Conservation (phyloP, 257 asterid genomes). For the Salvia rosmarinus region DNA sequence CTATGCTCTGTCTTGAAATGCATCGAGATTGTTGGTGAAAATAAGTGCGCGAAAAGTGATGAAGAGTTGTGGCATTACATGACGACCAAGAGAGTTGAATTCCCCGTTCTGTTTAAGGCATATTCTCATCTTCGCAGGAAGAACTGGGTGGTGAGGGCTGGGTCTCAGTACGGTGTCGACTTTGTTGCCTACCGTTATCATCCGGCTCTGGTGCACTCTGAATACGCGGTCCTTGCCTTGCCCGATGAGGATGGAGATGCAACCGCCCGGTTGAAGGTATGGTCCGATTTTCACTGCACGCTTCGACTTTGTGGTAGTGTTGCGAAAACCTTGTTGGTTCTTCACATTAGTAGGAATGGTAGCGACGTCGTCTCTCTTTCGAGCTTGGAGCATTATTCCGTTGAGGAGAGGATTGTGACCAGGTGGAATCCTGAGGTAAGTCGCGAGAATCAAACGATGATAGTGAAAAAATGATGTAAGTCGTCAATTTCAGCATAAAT, state of each 20-base stretch:
- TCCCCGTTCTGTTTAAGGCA: constrained; percentile 51
- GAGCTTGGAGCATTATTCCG: constrained; percentile 43
- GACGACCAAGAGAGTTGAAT: constrained; percentile 44
- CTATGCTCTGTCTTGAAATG: constrained; percentile 56
- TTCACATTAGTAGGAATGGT: constrained; percentile 42
- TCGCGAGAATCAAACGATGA: constrained; percentile 44
- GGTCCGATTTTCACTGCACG: constrained; percentile 86
- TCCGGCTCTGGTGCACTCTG: constrained; percentile 85
- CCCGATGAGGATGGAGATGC: constrained; percentile 32
- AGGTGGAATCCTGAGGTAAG: constrained; percentile 73
- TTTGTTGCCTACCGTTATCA: constrained; percentile 86
- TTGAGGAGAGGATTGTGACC: constrained; percentile 66
- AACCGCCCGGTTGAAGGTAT: constrained; percentile 62
- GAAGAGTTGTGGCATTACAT: constrained; percentile 60
- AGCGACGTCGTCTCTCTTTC: constrained; percentile 27
- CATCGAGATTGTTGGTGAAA: constrained; percentile 52
- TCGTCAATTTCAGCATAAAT: constrained; percentile 9
- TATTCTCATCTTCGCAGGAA: constrained; percentile 79
- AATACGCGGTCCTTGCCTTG: constrained; percentile 68
- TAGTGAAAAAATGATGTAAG: constrained; percentile 18
- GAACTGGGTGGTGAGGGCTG: constrained; percentile 80
- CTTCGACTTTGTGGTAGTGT: constrained; percentile 88
- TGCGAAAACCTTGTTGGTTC: constrained; percentile 71
- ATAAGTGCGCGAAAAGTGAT: constrained; percentile 34
- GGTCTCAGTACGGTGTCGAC: constrained; percentile 77